Evolutionary conservation across 768 basidiomycete species (phyloP).

Genomic region (Dendrothele bispora): DNA sequence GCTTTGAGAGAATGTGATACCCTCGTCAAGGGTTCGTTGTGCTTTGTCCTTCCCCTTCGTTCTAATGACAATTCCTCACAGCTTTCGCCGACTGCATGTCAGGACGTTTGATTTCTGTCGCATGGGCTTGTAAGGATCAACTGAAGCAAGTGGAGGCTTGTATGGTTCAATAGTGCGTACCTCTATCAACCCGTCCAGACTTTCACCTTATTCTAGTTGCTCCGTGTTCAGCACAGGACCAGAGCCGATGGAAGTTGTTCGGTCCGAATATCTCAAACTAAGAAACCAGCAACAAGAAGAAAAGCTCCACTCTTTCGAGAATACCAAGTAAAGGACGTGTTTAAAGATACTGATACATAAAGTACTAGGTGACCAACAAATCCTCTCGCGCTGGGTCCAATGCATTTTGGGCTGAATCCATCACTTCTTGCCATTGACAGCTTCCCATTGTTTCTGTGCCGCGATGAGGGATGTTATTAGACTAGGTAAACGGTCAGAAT

Average conservation of each 20-base stretch:
- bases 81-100: constrained; percentile 85
- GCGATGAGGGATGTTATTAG: constrained; percentile 73
- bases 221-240: constrained; percentile 57
- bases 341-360: neutral
- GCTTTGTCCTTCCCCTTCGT: neutral
- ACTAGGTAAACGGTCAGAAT: constrained; percentile 46
- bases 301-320: neutral
- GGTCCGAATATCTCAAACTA: constrained; percentile 71
- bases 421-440: constrained; percentile 45
- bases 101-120: constrained; percentile 80
- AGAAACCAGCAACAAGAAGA: constrained; percentile 39
- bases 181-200: no score
- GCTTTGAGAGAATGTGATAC: constrained; percentile 79
- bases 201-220: constrained; percentile 3
- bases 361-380: no score
- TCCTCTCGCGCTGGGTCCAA: neutral
- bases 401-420: neutral
- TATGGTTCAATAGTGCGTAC: constrained; percentile 74
- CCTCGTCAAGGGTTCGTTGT: constrained; percentile 64
- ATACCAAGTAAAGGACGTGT: neutral
- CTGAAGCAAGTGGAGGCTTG: constrained; percentile 74
- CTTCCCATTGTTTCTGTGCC: constrained; percentile 62
- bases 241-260: constrained; percentile 71
- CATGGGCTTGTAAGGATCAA: constrained; percentile 78
- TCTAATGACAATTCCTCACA: constrained; percentile 26